These are phyloP conservation scores for Monosporascus sp. DNA, from an alignment of 2,329 filamentous ascomycete genomes.

Conservation along the genomic window DNA sequence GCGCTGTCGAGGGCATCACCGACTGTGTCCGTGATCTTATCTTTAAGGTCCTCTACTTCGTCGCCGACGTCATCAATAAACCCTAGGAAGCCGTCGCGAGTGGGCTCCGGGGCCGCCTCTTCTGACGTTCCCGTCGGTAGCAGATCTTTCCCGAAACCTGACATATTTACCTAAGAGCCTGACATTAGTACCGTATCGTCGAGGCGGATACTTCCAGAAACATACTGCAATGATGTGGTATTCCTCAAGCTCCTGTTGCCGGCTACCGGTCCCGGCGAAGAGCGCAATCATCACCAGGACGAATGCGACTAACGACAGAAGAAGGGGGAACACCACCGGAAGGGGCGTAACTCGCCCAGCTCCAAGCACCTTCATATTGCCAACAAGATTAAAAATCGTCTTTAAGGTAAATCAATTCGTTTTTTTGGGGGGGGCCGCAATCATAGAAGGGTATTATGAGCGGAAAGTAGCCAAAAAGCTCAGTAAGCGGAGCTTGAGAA, in stretches of 20 bases:
- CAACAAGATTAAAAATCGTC: background rate
- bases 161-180: slow-evolving; percentile 33
- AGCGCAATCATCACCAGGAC: slow-evolving; percentile 31
- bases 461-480: background rate
- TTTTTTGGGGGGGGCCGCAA: background rate
- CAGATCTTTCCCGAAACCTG: slow-evolving; percentile 33
- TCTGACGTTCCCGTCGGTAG: slow-evolving; percentile 22
- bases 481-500: background rate
- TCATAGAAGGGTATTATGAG: background rate
- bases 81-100: slow-evolving; percentile 15
- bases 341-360: slow-evolving; percentile 12
- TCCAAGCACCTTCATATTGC: slow-evolving; percentile 3
- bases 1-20: slow-evolving; percentile 35
- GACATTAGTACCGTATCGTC: slow-evolving; percentile 1
- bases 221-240: slow-evolving; percentile 34
- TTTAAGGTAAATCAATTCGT: background rate
- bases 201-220: background rate
- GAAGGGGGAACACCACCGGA: slow-evolving; percentile 24
- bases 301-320: slow-evolving; percentile 30
- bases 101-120: slow-evolving; percentile 17
- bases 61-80: slow-evolving; percentile 8
- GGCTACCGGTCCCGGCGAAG: slow-evolving; percentile 32
- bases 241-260: slow-evolving; percentile 30
- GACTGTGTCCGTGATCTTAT: slow-evolving; percentile 32
- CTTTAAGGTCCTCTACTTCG: slow-evolving; percentile 22